Conservation (phyloP, 768 basidiomycete species). For the Floccularia luteovirens region DNA sequence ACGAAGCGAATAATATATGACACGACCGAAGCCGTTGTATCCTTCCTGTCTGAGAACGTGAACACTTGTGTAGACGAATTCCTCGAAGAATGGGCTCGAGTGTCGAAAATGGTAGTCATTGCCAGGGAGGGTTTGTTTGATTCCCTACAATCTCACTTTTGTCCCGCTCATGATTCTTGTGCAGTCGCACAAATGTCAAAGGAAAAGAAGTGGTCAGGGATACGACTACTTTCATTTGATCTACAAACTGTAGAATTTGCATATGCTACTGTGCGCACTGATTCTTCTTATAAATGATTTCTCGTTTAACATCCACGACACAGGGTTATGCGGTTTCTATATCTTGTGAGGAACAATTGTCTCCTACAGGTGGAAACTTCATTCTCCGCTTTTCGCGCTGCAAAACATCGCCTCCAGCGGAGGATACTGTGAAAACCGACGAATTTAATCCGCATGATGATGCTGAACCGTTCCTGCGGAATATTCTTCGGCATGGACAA, state of each 20-base stretch:
- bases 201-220: conserved; percentile 61
- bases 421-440: conserved; percentile 13
- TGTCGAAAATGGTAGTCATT: conserved; percentile 91
- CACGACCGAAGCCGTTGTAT: conserved; percentile 80
- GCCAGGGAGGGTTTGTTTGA: conserved; percentile 65
- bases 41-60: conserved; percentile 81
- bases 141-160: no score
- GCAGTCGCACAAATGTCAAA: conserved; percentile 85
- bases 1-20: conserved; percentile 89
- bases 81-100: conserved; percentile 86
- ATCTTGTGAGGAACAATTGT: conserved; percentile 70
- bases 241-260: conserved; percentile 88
- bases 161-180: no score
- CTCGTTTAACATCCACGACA: not conserved
- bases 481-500: conserved; percentile 57
- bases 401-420: conserved; percentile 15
- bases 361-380: conserved; percentile 61
- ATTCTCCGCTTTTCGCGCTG: conserved; percentile 65
- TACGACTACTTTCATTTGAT: conserved; percentile 84
- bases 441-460: conserved; percentile 71
- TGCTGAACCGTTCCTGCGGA: conserved; percentile 68
- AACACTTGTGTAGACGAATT: conserved; percentile 88
- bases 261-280: conserved; percentile 51
- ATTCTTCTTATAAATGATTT: not conserved
- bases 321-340: conserved; percentile 77